Evolutionary conservation across 208 protist species (phyloP).

Genomic region (Leishmania aethiopica): DNA sequence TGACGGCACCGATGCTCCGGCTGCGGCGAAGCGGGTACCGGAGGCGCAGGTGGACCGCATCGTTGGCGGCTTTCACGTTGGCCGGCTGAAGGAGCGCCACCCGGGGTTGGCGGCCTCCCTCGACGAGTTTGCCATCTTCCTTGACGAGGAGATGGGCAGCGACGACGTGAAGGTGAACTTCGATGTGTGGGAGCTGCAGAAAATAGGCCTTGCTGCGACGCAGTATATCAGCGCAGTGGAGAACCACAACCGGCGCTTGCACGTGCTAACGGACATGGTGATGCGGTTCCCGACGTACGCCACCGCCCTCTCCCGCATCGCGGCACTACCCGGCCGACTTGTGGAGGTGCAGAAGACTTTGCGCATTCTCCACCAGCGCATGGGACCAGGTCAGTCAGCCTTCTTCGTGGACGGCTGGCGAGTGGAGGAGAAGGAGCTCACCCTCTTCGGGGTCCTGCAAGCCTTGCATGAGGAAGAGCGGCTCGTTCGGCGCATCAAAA

Average conservation of each 20-base stretch:
- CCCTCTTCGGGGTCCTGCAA: conserved; percentile 56
- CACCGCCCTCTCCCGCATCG: conserved; percentile 37
- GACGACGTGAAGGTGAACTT: conserved; percentile 65
- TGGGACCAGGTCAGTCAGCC: conserved; percentile 28
- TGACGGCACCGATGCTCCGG: background rate
- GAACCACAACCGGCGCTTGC: conserved; percentile 53
- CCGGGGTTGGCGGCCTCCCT: conserved; percentile 34
- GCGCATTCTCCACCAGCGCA: conserved; percentile 5
- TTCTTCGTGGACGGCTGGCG: conserved; percentile 58
- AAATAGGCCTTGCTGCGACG: conserved; percentile 61
- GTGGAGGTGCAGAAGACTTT: conserved; percentile 26
- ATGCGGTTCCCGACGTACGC: conserved; percentile 90
- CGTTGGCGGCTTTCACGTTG: conserved; percentile 54
- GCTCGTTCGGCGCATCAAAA: conserved; percentile 12
- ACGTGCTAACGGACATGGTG: conserved; percentile 71
- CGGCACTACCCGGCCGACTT: conserved; percentile 15
- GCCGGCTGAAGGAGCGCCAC: conserved; percentile 37
- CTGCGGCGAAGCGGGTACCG: background rate
- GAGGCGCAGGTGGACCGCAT: conserved; percentile 2
- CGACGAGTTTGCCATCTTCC: conserved; percentile 40
- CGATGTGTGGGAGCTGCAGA: conserved; percentile 68
- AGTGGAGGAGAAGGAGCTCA: conserved; percentile 32
- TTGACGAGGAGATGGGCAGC: conserved; percentile 34
- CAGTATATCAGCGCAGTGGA: conserved; percentile 50
- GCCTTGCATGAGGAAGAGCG: conserved; percentile 44